A percentile compares a stretch with the other conserved stretches of the same genome.
Conservation (phyloP, 805 yeast species). For the Starmerella roubikii region DNA sequence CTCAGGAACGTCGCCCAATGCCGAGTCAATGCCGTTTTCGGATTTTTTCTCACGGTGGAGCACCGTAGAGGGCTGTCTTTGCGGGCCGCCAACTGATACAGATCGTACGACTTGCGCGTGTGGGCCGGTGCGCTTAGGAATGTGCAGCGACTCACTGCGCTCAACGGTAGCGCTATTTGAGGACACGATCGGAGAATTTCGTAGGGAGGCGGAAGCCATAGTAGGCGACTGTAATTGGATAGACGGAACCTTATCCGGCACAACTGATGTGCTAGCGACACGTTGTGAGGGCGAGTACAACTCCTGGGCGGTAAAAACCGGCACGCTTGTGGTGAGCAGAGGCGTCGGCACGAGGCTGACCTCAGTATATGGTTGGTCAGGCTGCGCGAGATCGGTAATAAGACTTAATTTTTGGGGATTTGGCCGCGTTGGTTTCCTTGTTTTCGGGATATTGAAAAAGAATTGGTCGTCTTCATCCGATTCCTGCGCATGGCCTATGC, state of each 20-base stretch:
- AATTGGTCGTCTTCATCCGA: not conserved
- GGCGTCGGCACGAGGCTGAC: constrained; percentile 11
- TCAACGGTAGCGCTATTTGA: not conserved
- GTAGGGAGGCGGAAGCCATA: too few relatives aligned
- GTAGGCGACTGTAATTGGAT: too few relatives aligned
- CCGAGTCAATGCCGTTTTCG: not conserved
- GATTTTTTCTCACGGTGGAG: constrained; percentile 16
- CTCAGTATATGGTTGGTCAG: not conserved
- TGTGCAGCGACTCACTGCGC: constrained; percentile 10
- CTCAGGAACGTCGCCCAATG: constrained; percentile 10
- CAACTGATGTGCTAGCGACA: constrained; percentile 6
- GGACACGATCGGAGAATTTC: not conserved
- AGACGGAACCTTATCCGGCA: constrained; percentile 5
- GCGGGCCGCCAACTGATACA: constrained; percentile 18
- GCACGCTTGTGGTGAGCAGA: not conserved
- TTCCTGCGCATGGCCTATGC: not conserved
- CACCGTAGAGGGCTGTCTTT: constrained; percentile 17
- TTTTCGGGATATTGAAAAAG: not conserved
- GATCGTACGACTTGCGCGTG: constrained; percentile 9
- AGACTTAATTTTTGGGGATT: not conserved
- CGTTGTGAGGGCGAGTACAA: constrained; percentile 2
- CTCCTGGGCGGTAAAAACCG: not conserved
- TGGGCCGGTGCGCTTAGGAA: constrained; percentile 14
- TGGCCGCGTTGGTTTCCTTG: not conserved
- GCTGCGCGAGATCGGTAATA: not conserved